Percentiles rank a stretch among this genome's conserved stretches.
These are phyloP conservation scores for Jamesozyma gamospora DNA, from an alignment of 805 yeast species.

Conservation along the genomic window DNA sequence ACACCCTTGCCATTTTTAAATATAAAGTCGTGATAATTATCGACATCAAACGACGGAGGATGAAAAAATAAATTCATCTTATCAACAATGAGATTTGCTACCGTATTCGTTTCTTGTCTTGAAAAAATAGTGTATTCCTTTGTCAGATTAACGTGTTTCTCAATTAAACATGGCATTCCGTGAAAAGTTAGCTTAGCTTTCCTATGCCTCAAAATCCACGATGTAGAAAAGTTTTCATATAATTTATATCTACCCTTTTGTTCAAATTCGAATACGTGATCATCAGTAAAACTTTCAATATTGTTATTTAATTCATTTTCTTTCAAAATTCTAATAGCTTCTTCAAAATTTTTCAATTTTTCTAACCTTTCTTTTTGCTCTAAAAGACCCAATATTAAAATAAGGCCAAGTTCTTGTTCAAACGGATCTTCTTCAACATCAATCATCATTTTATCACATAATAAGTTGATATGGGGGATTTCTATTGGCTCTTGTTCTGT, in stretches of 20 bases:
- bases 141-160: slow-evolving; percentile 12
- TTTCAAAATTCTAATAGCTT: slow-evolving; percentile 6
- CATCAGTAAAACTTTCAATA: not conserved
- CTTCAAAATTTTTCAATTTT: slow-evolving; percentile 27
- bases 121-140: slow-evolving; percentile 13
- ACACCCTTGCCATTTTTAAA: slow-evolving; percentile 38
- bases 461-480: slow-evolving; percentile 37
- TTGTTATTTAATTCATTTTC: not conserved
- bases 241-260: slow-evolving; percentile 12
- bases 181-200: slow-evolving; percentile 24
- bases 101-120: slow-evolving; percentile 19
- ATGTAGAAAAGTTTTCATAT: slow-evolving; percentile 31
- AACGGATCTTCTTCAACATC: slow-evolving; percentile 56
- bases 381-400: slow-evolving; percentile 45
- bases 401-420: slow-evolving; percentile 49
- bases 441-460: slow-evolving; percentile 34
- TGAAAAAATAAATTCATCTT: slow-evolving; percentile 18
- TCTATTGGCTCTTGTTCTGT: slow-evolving; percentile 20
- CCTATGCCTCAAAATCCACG: slow-evolving; percentile 31
- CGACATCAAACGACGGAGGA: slow-evolving; percentile 27
- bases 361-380: slow-evolving; percentile 46
- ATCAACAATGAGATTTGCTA: slow-evolving; percentile 18
- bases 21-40: slow-evolving; percentile 28
- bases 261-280: slow-evolving; percentile 1
- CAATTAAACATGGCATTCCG: slow-evolving; percentile 20